phyloP scores from a whole-genome alignment of 768 basidiomycete species.

The Steccherinum ochraceum region DNA sequence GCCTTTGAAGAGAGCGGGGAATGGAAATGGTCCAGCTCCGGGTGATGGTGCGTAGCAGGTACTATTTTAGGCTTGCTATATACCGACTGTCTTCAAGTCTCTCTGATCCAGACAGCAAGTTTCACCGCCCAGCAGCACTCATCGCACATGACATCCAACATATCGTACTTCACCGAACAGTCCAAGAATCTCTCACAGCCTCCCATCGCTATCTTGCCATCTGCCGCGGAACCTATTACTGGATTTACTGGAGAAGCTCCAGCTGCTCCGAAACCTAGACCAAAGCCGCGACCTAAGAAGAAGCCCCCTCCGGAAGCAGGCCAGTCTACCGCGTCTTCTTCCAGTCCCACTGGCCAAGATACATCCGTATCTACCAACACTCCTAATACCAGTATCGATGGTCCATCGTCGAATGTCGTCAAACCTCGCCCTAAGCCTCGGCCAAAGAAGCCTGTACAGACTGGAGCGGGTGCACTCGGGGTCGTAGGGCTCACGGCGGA shows the following conservation, averaged over 20 bases:
- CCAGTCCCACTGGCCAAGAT: no score
- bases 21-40: no score
- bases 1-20: not conserved
- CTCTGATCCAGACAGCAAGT: not conserved
- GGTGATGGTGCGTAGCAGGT: constrained; percentile 2
- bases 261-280: not conserved
- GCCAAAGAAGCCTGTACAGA: not conserved
- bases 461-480: not conserved
- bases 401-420: no score
- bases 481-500: not conserved
- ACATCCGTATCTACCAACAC: no score
- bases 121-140: not conserved
- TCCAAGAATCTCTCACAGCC: constrained; percentile 4
- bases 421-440: constrained; percentile 7
- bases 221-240: constrained; percentile 1
- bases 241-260: not conserved
- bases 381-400: no score
- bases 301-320: not conserved
- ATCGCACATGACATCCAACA: not conserved
- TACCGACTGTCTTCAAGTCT: not conserved
- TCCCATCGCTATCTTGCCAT: constrained; percentile 9
- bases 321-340: no score
- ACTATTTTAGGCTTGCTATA: not conserved
- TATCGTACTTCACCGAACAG: not conserved
- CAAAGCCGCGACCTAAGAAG: no score